Percentiles rank a stretch among this genome's conserved stretches.
These are phyloP conservation scores for Tulasnella sp. DNA, from an alignment of 768 basidiomycete species.

Conservation along the genomic window DNA sequence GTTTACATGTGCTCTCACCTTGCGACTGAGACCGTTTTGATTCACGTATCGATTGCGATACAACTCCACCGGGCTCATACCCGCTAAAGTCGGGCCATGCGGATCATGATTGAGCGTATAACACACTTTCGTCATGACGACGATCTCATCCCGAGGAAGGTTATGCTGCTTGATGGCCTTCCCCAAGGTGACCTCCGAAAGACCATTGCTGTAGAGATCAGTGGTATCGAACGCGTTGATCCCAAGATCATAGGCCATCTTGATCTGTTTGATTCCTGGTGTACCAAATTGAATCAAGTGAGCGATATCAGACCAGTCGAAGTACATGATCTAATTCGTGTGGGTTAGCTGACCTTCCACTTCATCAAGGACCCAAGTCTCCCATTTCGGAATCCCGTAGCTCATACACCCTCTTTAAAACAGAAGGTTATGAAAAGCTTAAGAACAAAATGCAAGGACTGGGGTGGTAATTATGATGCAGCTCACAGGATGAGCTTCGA, in stretches of 20 bases:
- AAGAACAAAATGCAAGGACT: neutral
- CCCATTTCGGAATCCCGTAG: neutral
- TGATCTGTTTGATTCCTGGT: slow-evolving; percentile 23
- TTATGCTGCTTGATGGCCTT: slow-evolving; percentile 51
- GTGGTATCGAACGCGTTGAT: slow-evolving; percentile 19
- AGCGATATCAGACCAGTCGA: neutral
- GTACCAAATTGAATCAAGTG: neutral
- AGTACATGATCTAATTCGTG: neutral
- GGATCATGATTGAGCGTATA: slow-evolving; percentile 17
- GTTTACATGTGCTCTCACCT: neutral
- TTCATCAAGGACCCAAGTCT: slow-evolving; percentile 13
- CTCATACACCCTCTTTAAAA: slow-evolving; percentile 24
- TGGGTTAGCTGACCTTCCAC: slow-evolving; percentile 14
- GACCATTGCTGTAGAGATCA: slow-evolving; percentile 18
- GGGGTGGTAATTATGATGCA: no score
- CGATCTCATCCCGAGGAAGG: slow-evolving; percentile 55
- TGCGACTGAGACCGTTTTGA: slow-evolving; percentile 20
- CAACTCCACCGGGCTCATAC: slow-evolving; percentile 15
- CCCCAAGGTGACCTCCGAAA: slow-evolving; percentile 57
- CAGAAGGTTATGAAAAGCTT: neutral
- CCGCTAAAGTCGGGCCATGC: neutral
- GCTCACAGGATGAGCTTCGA: slow-evolving; percentile 36
- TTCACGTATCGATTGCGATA: slow-evolving; percentile 20
- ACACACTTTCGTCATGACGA: slow-evolving; percentile 58
- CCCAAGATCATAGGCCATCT: slow-evolving; percentile 16